phyloP scores from a whole-genome alignment of 139 green algal species.

The Coelastrella sp. region DNA sequence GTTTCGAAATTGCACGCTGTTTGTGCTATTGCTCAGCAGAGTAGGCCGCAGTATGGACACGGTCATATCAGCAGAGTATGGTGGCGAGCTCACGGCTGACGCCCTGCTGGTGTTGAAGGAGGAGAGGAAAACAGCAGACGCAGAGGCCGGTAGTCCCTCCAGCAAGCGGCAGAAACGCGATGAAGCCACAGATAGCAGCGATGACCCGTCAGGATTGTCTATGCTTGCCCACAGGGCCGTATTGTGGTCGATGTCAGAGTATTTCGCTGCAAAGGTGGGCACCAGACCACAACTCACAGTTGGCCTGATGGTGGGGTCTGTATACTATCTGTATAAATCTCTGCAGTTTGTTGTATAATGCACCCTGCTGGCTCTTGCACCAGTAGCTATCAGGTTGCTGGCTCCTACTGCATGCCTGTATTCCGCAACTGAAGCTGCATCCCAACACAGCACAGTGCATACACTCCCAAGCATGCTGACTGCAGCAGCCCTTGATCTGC shows the following conservation, averaged over 20 bases:
- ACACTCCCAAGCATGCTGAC: neutral
- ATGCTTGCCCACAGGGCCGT: slow-evolving; percentile 1
- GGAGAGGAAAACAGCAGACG: neutral
- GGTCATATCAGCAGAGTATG: neutral
- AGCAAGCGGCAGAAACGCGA: neutral
- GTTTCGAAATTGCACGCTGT: too few relatives aligned
- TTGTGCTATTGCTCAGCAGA: too few relatives aligned
- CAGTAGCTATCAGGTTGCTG: too few relatives aligned
- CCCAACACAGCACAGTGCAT: too few relatives aligned
- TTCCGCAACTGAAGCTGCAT: too few relatives aligned
- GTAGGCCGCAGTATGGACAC: neutral
- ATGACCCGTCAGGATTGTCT: neutral
- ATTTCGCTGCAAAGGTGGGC: neutral
- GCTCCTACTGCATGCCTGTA: too few relatives aligned
- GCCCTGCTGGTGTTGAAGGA: neutral
- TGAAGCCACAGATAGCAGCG: neutral
- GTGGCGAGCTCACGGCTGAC: neutral
- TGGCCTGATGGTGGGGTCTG: neutral
- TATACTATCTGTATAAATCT: too few relatives aligned
- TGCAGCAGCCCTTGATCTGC: neutral
- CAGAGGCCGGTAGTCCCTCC: neutral
- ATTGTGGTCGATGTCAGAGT: neutral
- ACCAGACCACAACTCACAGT: neutral
- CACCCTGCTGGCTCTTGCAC: too few relatives aligned
- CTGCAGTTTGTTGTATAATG: too few relatives aligned